These are phyloP conservation scores for Mucor indicus DNA, from an alignment of 371 early-diverging fungal genomes.

Conservation along the genomic window DNA sequence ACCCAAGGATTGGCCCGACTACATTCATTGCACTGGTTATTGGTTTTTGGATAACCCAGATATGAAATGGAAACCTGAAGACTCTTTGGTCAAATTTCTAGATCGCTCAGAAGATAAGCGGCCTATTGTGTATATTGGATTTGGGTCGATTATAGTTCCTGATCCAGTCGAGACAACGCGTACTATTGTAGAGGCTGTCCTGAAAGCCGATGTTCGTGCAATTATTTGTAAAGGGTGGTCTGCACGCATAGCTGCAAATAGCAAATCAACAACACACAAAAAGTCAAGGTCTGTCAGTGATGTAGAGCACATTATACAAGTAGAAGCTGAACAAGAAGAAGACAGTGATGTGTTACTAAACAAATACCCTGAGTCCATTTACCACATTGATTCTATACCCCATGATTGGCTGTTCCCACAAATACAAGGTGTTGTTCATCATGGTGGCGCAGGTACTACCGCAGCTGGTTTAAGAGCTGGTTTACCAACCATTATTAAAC, in stretches of 20 bases:
- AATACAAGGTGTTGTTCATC: conserved; percentile 78
- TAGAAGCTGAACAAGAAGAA: conserved; percentile 18
- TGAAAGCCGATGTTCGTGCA: conserved; percentile 65
- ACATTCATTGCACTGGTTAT: conserved; percentile 73
- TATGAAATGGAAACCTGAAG: conserved; percentile 56
- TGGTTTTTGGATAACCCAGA: conserved; percentile 78
- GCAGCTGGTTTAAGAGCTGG: conserved; percentile 79
- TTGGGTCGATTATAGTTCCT: conserved; percentile 80
- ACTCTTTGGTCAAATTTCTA: conserved; percentile 54
- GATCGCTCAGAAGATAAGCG: conserved; percentile 31
- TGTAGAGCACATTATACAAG: conserved; percentile 10
- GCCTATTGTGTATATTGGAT: conserved; percentile 81
- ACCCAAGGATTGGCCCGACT: conserved; percentile 77
- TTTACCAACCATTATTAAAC: conserved; percentile 71
- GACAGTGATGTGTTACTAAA: conserved; percentile 23
- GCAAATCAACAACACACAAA: conserved; percentile 1
- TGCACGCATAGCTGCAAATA: conserved; percentile 13
- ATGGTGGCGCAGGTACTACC: conserved; percentile 87
- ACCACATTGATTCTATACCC: conserved; percentile 61
- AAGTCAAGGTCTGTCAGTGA: conserved; percentile 8
- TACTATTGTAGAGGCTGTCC: conserved; percentile 66
- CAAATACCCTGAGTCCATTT: conserved; percentile 46
- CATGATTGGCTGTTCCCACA: conserved; percentile 86
- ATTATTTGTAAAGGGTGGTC: conserved; percentile 85
- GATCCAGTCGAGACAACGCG: conserved; percentile 71